A percentile compares a stretch with the other conserved stretches of the same genome.
Conservation (phyloP, 345 rosid genomes). For the Euphorbia pulcherrima region DNA sequence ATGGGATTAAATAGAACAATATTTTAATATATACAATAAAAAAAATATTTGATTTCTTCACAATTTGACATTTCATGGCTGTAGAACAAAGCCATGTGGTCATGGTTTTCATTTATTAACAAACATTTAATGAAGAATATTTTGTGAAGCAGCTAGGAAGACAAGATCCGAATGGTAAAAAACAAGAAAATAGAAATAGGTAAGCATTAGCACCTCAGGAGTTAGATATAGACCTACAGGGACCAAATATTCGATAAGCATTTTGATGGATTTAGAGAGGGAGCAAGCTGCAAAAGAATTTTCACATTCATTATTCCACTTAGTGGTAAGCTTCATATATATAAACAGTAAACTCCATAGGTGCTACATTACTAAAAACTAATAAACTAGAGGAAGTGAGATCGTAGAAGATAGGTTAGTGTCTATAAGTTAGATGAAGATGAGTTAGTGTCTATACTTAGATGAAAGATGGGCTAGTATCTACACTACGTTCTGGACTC, state of each 20-base stretch:
- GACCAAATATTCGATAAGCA: constrained; percentile 57
- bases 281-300: constrained; percentile 61
- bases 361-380: constrained; percentile 16
- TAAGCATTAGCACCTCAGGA: constrained; percentile 39
- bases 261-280: constrained; percentile 69
- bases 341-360: too few species aligned
- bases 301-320: constrained; percentile 7
- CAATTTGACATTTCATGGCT: neutral
- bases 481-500: too few species aligned
- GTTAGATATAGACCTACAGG: constrained; percentile 76
- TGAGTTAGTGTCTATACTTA: constrained; percentile 49
- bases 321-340: too few species aligned
- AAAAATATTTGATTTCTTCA: neutral
- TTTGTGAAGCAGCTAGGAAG: neutral
- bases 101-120: neutral
- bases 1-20: neutral
- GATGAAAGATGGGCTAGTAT: constrained; percentile 67
- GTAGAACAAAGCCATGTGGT: too few species aligned
- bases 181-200: too few species aligned
- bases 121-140: neutral
- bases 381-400: constrained; percentile 76
- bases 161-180: neutral
- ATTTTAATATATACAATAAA: neutral
- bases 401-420: constrained; percentile 47
- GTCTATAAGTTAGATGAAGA: too few species aligned